Percentiles rank a stretch among this genome's conserved stretches.
phyloP scores from a whole-genome alignment of 164 flowering plant species.

The Paratinospora sagittata region DNA sequence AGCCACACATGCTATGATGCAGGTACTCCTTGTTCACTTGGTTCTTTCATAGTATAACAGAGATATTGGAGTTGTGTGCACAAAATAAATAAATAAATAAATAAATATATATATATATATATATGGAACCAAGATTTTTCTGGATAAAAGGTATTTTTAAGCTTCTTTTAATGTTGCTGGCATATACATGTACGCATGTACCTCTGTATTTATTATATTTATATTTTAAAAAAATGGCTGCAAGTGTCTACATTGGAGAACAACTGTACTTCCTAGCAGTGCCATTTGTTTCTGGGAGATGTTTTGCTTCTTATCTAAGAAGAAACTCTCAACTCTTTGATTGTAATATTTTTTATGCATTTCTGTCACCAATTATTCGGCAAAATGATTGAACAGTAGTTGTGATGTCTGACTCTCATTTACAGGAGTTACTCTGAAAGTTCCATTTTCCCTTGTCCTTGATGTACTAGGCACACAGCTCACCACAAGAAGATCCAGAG shows the following conservation, averaged over 20 bases:
- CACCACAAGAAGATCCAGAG: constrained; percentile 81
- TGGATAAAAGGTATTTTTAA: not conserved
- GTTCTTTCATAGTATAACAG: not conserved
- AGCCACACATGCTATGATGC: not conserved
- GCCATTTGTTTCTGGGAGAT: not conserved
- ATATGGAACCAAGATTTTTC: not conserved
- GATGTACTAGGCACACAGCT: constrained; percentile 63
- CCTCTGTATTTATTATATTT: not conserved
- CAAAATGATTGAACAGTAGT: not conserved
- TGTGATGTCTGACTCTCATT: constrained; percentile 2
- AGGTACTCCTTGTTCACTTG: not conserved
- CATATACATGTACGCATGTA: not conserved
- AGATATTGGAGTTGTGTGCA: not conserved
- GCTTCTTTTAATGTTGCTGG: not conserved
- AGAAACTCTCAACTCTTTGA: no score
- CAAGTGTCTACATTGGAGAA: not conserved
- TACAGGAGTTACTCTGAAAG: not conserved
- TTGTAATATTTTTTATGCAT: not conserved
- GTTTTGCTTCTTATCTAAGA: not conserved
- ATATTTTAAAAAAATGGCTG: not conserved
- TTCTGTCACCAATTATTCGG: not conserved
- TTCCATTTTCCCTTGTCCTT: constrained; percentile 4
- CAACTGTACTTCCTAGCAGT: not conserved
- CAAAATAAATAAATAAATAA: not conserved
- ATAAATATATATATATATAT: no score